Conservation (phyloP, 495 filamentous ascomycete species). For the Oidiodendron maius region DNA sequence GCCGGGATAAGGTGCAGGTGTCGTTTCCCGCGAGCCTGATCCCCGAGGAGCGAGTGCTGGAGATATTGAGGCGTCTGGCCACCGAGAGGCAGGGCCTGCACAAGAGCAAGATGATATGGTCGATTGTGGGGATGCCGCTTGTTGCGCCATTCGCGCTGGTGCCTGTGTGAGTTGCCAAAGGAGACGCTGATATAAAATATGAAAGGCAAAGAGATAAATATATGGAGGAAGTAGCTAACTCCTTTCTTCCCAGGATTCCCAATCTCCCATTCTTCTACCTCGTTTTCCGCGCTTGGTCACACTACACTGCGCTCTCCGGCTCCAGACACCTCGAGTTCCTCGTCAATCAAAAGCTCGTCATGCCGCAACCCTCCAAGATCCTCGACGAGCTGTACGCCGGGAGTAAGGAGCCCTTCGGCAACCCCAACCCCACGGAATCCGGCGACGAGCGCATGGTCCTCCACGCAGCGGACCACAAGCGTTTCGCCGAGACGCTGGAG, state of each 20-base stretch:
- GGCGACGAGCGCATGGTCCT: slow-evolving; percentile 51
- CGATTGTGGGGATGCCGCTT: slow-evolving; percentile 77
- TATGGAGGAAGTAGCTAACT: no score
- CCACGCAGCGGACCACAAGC: slow-evolving; percentile 51
- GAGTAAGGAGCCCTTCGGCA: slow-evolving; percentile 17
- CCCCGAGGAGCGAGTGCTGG: slow-evolving; percentile 49
- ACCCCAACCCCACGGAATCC: background rate
- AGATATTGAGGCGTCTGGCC: slow-evolving; percentile 57
- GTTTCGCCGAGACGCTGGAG: slow-evolving; percentile 64
- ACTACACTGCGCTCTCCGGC: slow-evolving; percentile 70
- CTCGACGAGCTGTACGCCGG: slow-evolving; percentile 69
- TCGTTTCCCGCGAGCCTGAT: slow-evolving; percentile 70
- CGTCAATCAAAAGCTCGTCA: slow-evolving; percentile 61
- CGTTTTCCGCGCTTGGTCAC: slow-evolving; percentile 67
- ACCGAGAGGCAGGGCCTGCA: slow-evolving; percentile 80
- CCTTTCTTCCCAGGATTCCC: slow-evolving; percentile 68
- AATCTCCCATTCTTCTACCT: slow-evolving; percentile 99
- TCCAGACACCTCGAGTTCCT: slow-evolving; percentile 83
- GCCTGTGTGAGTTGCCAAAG: slow-evolving; percentile 61
- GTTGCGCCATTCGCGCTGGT: slow-evolving; percentile 73
- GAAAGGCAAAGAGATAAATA: slow-evolving; percentile 2
- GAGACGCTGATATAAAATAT: background rate
- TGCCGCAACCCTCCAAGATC: slow-evolving; percentile 50
- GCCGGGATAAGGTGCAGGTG: slow-evolving; percentile 64
- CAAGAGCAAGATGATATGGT: slow-evolving; percentile 69